A percentile compares a stretch with the other conserved stretches of the same genome.
Evolutionary conservation across 2,329 filamentous ascomycete genomes (phyloP).

Genomic region (Botrytis medusae): DNA sequence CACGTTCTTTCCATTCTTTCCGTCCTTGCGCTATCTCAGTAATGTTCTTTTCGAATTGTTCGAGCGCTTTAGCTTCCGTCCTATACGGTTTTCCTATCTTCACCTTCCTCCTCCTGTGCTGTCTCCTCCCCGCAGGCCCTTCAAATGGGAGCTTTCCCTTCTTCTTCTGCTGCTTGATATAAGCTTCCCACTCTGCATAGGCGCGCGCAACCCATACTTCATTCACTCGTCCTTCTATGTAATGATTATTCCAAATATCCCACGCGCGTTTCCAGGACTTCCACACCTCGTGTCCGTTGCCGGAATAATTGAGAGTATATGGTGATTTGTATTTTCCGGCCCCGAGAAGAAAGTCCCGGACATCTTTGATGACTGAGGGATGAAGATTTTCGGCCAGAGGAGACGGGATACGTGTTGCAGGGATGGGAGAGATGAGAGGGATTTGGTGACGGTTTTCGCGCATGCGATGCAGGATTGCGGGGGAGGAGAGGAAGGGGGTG

Average conservation of each 20-base stretch:
- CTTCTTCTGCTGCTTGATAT: slow-evolving; percentile 20
- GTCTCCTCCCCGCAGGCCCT: not conserved
- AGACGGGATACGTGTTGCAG: slow-evolving; percentile 26
- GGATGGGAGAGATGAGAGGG: slow-evolving; percentile 29
- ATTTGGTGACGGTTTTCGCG: slow-evolving; percentile 1
- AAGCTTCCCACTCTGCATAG: slow-evolving; percentile 23
- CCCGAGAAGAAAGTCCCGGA: slow-evolving; percentile 19
- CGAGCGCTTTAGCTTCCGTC: slow-evolving; percentile 2
- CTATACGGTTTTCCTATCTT: not conserved
- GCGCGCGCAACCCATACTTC: slow-evolving; percentile 28
- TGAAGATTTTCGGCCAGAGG: slow-evolving; percentile 31
- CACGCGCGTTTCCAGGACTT: slow-evolving; percentile 37
- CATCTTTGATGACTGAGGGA: slow-evolving; percentile 24
- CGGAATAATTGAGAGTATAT: not conserved
- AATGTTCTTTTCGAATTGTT: not conserved
- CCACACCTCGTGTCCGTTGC: slow-evolving; percentile 33
- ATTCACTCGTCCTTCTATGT: slow-evolving; percentile 35
- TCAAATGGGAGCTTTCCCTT: slow-evolving; percentile 9
- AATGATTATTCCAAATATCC: slow-evolving; percentile 39
- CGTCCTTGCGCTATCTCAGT: not conserved
- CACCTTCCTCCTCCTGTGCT: not conserved
- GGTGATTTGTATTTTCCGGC: not conserved
- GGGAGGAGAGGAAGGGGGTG: slow-evolving; percentile 26
- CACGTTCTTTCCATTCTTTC: not conserved
- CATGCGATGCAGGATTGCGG: slow-evolving; percentile 21